Evolutionary conservation across 305 asterid species (phyloP).

Genomic region (Salvia sclarea): DNA sequence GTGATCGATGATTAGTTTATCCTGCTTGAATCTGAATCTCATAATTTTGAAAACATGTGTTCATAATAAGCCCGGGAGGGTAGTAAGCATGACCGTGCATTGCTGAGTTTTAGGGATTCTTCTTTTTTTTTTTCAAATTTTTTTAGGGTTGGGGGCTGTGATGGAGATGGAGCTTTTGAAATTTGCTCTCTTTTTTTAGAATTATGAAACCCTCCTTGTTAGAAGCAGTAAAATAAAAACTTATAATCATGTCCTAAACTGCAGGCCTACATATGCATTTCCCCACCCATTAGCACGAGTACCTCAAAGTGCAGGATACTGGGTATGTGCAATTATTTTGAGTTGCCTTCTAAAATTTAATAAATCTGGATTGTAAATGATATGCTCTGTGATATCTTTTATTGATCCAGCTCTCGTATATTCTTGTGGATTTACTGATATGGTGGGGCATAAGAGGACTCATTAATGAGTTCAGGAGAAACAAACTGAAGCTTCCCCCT

Average conservation of each 20-base stretch:
- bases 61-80: not conserved
- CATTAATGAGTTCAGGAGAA: slow-evolving; percentile 88
- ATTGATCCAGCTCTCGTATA: slow-evolving; percentile 77
- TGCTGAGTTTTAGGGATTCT: not conserved
- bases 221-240: slow-evolving; percentile 18
- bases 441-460: slow-evolving; percentile 98
- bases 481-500: slow-evolving; percentile 89
- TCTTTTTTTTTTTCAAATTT: not conserved
- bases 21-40: slow-evolving; percentile 12
- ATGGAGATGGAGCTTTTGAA: not conserved
- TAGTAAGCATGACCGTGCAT: not conserved
- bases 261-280: slow-evolving; percentile 96
- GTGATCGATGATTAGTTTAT: slow-evolving; percentile 16
- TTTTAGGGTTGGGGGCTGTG: not conserved
- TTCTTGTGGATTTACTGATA: slow-evolving; percentile 91
- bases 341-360: slow-evolving; percentile 20
- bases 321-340: slow-evolving; percentile 61
- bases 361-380: slow-evolving; percentile 2
- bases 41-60: not conserved
- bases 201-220: not conserved
- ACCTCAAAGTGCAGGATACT: slow-evolving; percentile 95
- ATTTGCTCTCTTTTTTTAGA: not conserved
- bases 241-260: slow-evolving; percentile 38
- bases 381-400: slow-evolving; percentile 29
- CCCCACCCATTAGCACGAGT: slow-evolving; percentile 99